Evolutionary conservation across 2,329 filamentous ascomycete species (phyloP).

Genomic region (Fusarium sambucinum): DNA sequence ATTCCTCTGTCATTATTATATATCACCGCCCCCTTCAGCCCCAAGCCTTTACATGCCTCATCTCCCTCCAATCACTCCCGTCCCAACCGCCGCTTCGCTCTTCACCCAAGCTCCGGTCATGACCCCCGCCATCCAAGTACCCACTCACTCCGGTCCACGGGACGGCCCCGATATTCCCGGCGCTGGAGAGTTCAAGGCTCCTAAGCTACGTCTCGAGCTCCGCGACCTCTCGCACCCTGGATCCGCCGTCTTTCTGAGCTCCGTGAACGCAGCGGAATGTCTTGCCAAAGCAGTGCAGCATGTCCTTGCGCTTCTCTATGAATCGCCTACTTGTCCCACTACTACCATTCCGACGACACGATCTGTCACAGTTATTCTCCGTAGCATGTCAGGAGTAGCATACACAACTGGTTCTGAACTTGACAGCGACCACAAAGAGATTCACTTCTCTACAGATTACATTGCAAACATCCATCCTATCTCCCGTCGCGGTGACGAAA

Average conservation of each 20-base stretch:
- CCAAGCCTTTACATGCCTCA: constrained; percentile 42
- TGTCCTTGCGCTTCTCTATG: constrained; percentile 81
- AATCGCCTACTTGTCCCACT: constrained; percentile 55
- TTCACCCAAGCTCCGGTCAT: constrained; percentile 44
- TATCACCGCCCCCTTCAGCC: not conserved
- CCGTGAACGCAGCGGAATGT: constrained; percentile 72
- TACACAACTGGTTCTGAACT: constrained; percentile 86
- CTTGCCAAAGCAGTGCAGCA: constrained; percentile 72
- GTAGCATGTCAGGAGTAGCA: constrained; percentile 84
- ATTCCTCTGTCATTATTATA: not conserved
- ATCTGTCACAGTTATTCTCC: constrained; percentile 85
- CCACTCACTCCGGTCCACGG: constrained; percentile 32
- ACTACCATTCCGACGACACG: constrained; percentile 73
- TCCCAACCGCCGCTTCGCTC: constrained; percentile 41
- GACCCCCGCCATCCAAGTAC: constrained; percentile 47
- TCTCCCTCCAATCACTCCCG: constrained; percentile 41
- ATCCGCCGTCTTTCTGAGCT: constrained; percentile 73
- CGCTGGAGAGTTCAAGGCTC: constrained; percentile 56
- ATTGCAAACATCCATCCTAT: constrained; percentile 63
- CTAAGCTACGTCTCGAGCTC: constrained; percentile 70
- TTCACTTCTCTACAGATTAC: constrained; percentile 86
- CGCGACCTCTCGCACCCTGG: constrained; percentile 71
- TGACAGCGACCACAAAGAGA: constrained; percentile 90
- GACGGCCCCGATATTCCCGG: constrained; percentile 32
- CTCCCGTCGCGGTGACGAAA: constrained; percentile 67